Evolutionary conservation across 2,329 filamentous ascomycete species (phyloP).

Genomic region (Trichoderma simmonsii): DNA sequence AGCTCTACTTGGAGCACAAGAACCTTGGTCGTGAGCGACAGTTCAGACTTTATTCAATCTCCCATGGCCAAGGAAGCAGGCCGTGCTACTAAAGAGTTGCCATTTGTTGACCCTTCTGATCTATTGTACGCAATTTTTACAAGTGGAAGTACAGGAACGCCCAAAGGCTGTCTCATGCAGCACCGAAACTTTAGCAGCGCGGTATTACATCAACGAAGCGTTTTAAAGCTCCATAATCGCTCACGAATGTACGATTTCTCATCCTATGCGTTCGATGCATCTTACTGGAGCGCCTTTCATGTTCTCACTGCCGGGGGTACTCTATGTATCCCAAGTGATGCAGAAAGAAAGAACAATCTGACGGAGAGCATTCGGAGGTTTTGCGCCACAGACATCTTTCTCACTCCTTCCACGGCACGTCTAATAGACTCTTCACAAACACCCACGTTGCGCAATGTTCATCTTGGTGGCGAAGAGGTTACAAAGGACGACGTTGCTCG

Average conservation of each 20-base stretch:
- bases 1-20: neutral
- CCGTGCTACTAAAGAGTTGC: neutral
- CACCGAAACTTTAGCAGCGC: constrained; percentile 36
- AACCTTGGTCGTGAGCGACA: neutral
- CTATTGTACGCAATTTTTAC: neutral
- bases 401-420: constrained; percentile 8
- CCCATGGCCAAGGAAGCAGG: neutral
- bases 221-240: neutral
- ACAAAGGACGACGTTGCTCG: neutral
- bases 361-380: neutral
- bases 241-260: constrained; percentile 20
- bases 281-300: constrained; percentile 12
- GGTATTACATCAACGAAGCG: constrained; percentile 35
- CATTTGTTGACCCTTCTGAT: neutral
- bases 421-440: neutral
- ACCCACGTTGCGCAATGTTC: neutral
- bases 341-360: neutral
- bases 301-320: constrained; percentile 13
- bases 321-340: neutral
- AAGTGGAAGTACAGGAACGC: neutral
- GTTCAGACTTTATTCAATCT: neutral
- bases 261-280: constrained; percentile 21
- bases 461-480: constrained; percentile 2
- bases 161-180: constrained; percentile 32
- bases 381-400: neutral